Conservation (phyloP, 495 filamentous ascomycete species). For the Rostrohypoxylon terebratum region DNA sequence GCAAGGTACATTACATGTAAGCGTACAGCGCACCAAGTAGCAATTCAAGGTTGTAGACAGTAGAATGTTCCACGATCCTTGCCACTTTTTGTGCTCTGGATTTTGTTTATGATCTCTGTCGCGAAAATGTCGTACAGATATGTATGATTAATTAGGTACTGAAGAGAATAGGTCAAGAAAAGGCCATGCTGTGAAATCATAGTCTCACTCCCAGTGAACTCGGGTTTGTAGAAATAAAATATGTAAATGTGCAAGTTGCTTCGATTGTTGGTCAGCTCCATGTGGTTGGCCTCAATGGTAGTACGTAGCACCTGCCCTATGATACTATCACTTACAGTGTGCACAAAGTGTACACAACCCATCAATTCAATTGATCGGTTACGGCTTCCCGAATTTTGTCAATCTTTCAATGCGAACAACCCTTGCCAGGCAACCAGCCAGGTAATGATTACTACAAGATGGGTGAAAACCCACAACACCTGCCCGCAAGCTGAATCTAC, state of each 20-base stretch:
- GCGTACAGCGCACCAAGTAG: too few relatives aligned
- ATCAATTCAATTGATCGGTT: background rate
- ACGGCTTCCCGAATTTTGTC: background rate
- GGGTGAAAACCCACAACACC: constrained; percentile 9
- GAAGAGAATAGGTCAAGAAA: constrained; percentile 2
- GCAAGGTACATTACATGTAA: background rate
- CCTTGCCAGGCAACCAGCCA: background rate
- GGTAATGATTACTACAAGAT: background rate
- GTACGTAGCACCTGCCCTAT: background rate
- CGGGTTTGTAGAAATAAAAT: background rate
- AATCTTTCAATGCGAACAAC: constrained; percentile 11
- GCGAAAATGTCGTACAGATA: constrained; percentile 22
- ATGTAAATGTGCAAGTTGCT: background rate
- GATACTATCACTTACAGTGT: too few relatives aligned
- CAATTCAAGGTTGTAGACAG: constrained; percentile 22
- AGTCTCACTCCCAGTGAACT: background rate
- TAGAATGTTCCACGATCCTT: constrained; percentile 43
- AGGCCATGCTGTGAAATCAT: constrained; percentile 12
- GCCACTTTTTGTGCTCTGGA: constrained; percentile 18
- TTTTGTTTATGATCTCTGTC: constrained; percentile 5
- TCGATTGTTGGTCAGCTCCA: background rate
- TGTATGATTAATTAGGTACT: constrained; percentile 24
- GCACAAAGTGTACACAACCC: background rate
- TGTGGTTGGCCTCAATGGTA: background rate
- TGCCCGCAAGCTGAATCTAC: constrained; percentile 25